Conservation (phyloP, 805 yeast species). For the Myxozyma sirexii region DNA sequence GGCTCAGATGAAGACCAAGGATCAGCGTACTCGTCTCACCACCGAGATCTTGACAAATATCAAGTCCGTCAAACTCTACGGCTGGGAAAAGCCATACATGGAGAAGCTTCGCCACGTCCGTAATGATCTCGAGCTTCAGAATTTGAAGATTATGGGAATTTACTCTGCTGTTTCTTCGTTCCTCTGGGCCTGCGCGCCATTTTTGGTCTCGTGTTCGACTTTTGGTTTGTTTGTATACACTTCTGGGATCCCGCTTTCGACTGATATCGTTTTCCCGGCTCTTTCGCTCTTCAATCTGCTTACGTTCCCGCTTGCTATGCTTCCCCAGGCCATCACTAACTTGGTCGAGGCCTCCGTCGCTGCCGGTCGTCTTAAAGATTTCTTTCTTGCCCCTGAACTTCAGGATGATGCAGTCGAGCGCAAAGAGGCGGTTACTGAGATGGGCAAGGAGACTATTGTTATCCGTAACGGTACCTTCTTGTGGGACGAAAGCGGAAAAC, state of each 20-base stretch:
- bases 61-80: conserved; percentile 88
- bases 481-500: conserved; percentile 75
- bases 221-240: conserved; percentile 76
- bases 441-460: conserved; percentile 63
- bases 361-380: conserved; percentile 62
- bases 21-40: conserved; percentile 85
- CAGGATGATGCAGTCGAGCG: conserved; percentile 75
- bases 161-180: conserved; percentile 71
- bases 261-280: conserved; percentile 89
- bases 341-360: conserved; percentile 79
- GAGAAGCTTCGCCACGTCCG: conserved; percentile 76
- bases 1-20: conserved; percentile 88
- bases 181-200: conserved; percentile 85
- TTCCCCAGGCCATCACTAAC: conserved; percentile 87
- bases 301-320: conserved; percentile 86
- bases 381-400: conserved; percentile 70
- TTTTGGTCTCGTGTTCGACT: conserved; percentile 83
- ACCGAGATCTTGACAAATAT: conserved; percentile 88
- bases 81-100: conserved; percentile 91
- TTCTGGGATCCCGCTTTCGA: conserved; percentile 68
- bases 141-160: conserved; percentile 71
- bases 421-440: conserved; percentile 60
- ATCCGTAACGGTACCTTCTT: conserved; percentile 45
- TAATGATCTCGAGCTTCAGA: conserved; percentile 78
- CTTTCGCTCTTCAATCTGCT: conserved; percentile 83